phyloP scores from a whole-genome alignment of 768 basidiomycete species.

The Rhizopogon vinicolor region DNA sequence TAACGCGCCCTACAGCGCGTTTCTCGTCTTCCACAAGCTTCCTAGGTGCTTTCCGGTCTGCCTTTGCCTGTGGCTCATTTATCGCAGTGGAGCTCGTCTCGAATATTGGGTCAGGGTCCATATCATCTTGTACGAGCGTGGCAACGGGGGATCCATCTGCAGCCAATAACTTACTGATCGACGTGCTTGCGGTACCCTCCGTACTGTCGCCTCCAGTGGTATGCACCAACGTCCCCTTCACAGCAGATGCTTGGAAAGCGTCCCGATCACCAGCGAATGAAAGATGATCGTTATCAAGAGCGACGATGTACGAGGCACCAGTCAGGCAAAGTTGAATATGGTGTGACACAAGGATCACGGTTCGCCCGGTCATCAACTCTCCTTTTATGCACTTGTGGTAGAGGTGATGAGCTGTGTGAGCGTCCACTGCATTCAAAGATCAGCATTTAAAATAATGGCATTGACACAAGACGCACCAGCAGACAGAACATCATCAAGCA shows the following conservation, averaged over 20 bases:
- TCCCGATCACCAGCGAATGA: slow-evolving; percentile 65
- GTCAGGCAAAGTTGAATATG: slow-evolving; percentile 86
- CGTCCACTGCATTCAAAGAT: slow-evolving; percentile 56
- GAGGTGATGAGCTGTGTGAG: slow-evolving; percentile 79
- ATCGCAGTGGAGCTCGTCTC: slow-evolving; percentile 44
- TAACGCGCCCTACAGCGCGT: slow-evolving; percentile 70
- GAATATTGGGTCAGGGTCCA: slow-evolving; percentile 16
- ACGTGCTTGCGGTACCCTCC: slow-evolving; percentile 31
- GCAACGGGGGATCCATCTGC: slow-evolving; percentile 10
- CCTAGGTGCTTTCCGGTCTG: slow-evolving; percentile 54
- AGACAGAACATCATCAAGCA: slow-evolving; percentile 79
- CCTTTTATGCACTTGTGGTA: slow-evolving; percentile 77
- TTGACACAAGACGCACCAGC: slow-evolving; percentile 27
- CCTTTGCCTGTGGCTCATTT: slow-evolving; percentile 28
- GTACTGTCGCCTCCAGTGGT: slow-evolving; percentile 38
- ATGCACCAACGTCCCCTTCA: slow-evolving; percentile 64
- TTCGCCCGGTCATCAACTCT: slow-evolving; percentile 71
- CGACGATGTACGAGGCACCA: slow-evolving; percentile 77
- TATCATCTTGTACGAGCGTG: slow-evolving; percentile 15
- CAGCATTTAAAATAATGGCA: neutral
- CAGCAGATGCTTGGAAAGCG: slow-evolving; percentile 61
- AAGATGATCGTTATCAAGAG: slow-evolving; percentile 67
- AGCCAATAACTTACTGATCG: slow-evolving; percentile 3
- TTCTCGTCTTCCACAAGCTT: slow-evolving; percentile 85
- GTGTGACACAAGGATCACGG: slow-evolving; percentile 88